A percentile compares a stretch with the other conserved stretches of the same genome.
Conservation (phyloP, 169 alveolate species). For the Cryptosporidium canis region DNA sequence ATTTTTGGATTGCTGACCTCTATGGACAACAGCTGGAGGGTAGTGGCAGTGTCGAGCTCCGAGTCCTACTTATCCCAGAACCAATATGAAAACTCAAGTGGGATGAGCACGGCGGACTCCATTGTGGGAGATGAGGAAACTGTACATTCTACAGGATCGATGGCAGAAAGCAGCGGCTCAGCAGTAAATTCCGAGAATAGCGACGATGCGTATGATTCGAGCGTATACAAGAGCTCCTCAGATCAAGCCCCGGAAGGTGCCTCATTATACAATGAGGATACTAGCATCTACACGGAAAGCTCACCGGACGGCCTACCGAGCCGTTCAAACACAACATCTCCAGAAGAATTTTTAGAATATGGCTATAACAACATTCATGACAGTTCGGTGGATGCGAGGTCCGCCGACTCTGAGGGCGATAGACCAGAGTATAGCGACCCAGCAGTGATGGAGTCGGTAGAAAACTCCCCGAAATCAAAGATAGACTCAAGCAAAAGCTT, state of each 20-base stretch:
- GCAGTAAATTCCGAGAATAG: neutral
- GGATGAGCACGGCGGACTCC: neutral
- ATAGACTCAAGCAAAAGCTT: neutral
- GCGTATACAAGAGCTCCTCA: neutral
- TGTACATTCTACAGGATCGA: neutral
- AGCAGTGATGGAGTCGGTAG: conserved; percentile 19
- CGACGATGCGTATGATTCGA: neutral
- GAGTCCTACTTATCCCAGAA: neutral
- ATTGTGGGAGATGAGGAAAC: conserved; percentile 1
- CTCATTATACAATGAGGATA: conserved; percentile 17
- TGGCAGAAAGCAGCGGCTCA: neutral
- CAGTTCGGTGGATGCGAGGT: neutral
- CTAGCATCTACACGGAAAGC: neutral
- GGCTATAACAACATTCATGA: conserved; percentile 36
- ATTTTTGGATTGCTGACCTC: neutral
- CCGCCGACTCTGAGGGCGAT: neutral
- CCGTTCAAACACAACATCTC: neutral
- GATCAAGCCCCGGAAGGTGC: conserved; percentile 48
- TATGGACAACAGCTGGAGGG: neutral
- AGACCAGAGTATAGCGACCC: conserved; percentile 28
- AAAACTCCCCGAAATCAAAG: neutral
- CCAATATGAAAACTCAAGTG: neutral
- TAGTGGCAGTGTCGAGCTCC: neutral
- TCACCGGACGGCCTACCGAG: neutral
- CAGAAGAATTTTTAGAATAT: conserved; percentile 1